Conservation (phyloP, 345 rosid genomes). For the Hibiscus tridactylites region DNA sequence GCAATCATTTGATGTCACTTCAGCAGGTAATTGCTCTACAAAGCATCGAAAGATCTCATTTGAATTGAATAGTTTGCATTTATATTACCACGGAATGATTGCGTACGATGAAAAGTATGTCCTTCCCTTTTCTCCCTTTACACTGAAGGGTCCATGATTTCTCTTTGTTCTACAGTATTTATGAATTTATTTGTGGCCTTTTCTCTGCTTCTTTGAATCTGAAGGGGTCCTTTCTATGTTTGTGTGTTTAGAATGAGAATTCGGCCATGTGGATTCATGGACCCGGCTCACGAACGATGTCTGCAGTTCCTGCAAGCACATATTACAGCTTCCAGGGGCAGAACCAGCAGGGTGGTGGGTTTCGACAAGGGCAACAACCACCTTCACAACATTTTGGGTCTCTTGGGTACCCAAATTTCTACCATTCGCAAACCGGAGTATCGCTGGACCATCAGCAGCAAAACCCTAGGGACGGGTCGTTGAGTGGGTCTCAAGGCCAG, state of each 20-base stretch:
- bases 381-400: slow-evolving; percentile 81
- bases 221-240: background rate
- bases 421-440: slow-evolving; percentile 70
- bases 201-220: background rate
- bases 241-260: slow-evolving; percentile 59
- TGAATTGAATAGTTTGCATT: background rate
- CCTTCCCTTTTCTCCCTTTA: background rate
- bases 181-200: background rate
- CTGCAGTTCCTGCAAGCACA: slow-evolving; percentile 61
- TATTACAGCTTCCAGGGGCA: slow-evolving; percentile 90
- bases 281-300: slow-evolving; percentile 66
- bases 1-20: slow-evolving; percentile 57
- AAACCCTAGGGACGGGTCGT: slow-evolving; percentile 63
- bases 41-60: background rate
- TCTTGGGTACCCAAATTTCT: slow-evolving; percentile 75
- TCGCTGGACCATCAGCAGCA: slow-evolving; percentile 89
- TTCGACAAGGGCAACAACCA: slow-evolving; percentile 82
- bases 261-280: slow-evolving; percentile 85
- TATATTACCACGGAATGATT: background rate
- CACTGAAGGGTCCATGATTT: background rate
- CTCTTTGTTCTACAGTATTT: background rate
- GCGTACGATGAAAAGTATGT: background rate
- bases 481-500: slow-evolving; percentile 65
- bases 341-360: slow-evolving; percentile 68
- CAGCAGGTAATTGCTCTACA: slow-evolving; percentile 49